Evolutionary conservation across 495 filamentous ascomycete genomes (phyloP).

Genomic region (Friedmanniomyces simplex): DNA sequence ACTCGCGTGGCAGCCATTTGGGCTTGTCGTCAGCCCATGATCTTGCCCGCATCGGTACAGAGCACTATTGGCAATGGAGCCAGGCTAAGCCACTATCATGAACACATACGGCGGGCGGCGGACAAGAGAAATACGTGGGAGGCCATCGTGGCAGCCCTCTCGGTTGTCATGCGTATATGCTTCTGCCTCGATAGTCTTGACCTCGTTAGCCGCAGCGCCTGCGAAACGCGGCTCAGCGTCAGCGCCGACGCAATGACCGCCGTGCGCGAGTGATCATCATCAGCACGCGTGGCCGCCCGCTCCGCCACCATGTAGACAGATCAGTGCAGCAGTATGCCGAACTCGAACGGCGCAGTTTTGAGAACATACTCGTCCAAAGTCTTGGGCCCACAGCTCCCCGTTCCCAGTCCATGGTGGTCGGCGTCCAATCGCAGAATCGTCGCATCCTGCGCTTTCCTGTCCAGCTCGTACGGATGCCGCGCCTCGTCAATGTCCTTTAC

Average conservation of each 20-base stretch:
- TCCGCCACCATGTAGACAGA: no score
- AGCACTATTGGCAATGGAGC: background rate
- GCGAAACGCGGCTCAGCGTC: no score
- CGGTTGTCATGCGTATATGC: no score
- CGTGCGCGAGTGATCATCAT: no score
- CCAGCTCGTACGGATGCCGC: slow-evolving; percentile 52
- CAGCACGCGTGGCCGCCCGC: no score
- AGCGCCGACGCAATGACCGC: no score
- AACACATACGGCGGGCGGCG: no score
- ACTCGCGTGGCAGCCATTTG: background rate
- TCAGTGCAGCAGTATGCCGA: slow-evolving; percentile 1
- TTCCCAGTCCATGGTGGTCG: slow-evolving; percentile 46
- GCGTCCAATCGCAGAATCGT: slow-evolving; percentile 51
- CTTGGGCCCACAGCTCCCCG: slow-evolving; percentile 50
- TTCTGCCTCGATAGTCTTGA: no score
- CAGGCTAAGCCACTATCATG: no score
- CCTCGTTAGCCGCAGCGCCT: no score
- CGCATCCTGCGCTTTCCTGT: slow-evolving; percentile 38
- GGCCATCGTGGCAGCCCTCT: no score
- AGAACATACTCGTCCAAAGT: slow-evolving; percentile 44
- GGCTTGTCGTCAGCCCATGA: background rate
- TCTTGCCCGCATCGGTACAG: background rate
- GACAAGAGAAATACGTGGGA: no score
- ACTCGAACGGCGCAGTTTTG: slow-evolving; percentile 3
- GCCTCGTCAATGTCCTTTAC: slow-evolving; percentile 44